Base-by-base conservation (phyloP, 1,284 basidiomycete genomes). In the Thelephora terrestris region DNA sequence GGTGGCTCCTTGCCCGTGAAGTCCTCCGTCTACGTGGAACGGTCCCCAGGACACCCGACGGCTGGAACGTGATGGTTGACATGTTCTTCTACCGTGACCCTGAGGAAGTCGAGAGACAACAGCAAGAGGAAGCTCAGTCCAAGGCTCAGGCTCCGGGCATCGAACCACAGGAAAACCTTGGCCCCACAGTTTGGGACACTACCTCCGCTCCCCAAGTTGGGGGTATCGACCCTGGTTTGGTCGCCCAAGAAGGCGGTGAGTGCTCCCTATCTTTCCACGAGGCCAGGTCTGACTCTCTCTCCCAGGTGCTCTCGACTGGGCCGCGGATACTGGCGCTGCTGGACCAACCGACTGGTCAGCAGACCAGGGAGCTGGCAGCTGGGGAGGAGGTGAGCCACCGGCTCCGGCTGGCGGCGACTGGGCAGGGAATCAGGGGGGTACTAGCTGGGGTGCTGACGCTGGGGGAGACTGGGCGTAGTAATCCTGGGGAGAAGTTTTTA, bases 71-170 rank as follows among this genome's bases (percentile, higher is more conserved):
- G 67, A 97, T 99, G 87, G 91, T 95, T 60, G 95, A 98, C 75
- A 93, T 98, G 91, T 98, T 97, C 91, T 98, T 98, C 86, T 99
- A 98, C 85, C 91, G 95, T 64, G 95, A 98, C 75, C 93, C 95
- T 54, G 94, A 98, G 68, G 95, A 98, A 74, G 87, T 96, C 59
- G 94, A 97, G 82, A 91, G 88, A 71, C 93, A 97, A 73, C 86
- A 90, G 62, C 83, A 89, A 65, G 91, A 93, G 67, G 90, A 92
- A 70, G 87, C 88, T 43, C 83, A 86, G 58, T 88, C 86, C 57
- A 90, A 88, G 69, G 73, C 75, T 52, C 76, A 79, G 42, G 76
- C 75, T 54, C 74, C 70, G 55, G 78, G 73, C 48, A 60, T 57
- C 52, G 75, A 71, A 55, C 76, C 76, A 52, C 78, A 75, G 54